Evolutionary conservation across 345 rosid genomes (phyloP), one percentile per base, ranked within the genome.

Genomic region (Euphorbia pulcherrima): DNA sequence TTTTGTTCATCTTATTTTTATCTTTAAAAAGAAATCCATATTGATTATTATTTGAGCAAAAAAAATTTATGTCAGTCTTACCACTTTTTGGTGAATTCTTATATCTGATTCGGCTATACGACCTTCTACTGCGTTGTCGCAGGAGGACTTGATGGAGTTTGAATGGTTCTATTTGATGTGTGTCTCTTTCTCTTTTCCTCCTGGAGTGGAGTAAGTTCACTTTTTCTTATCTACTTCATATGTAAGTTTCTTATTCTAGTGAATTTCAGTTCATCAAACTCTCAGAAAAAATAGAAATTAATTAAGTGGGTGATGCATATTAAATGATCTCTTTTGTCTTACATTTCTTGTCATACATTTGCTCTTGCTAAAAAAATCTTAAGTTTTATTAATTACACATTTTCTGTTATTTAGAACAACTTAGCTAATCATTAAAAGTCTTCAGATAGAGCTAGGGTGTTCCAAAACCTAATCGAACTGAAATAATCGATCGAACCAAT

Each of bases 131-230:
- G 81, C 99, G 20, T 77, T 93, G 68, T 90, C 97, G 0, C 98
- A 97, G 7, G 98, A 93, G 78, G 98, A 93, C 86, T 75, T 93
- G 30, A 93, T 97, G 4, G 97, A 93, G 79, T 79, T 97, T 0
- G 98, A 93, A 68, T 93, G 98, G 98, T 93, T 93, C 80, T 93
- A 93, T 70, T 73, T 93, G 59, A 90, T 93, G 96, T 90, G 98
- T 56, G 96, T 84, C n/a, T 90, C 99, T 76, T 95, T 92, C 86
- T 85, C 97, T 52, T 95, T 92, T 47, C 74, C 87, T 73, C 87
- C 90, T 57, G 90, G 90, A 24, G 77, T 80, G 1, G 97, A 97
- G 99, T 95, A 85, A 79, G 89, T 72, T 64, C 18, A 2, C 16
- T 35, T 23, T 24, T 26, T 68, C 69, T 58, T n/a, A 40, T 68